Conservation (phyloP, 169 alveolate species). For the Plasmodium malariae region DNA sequence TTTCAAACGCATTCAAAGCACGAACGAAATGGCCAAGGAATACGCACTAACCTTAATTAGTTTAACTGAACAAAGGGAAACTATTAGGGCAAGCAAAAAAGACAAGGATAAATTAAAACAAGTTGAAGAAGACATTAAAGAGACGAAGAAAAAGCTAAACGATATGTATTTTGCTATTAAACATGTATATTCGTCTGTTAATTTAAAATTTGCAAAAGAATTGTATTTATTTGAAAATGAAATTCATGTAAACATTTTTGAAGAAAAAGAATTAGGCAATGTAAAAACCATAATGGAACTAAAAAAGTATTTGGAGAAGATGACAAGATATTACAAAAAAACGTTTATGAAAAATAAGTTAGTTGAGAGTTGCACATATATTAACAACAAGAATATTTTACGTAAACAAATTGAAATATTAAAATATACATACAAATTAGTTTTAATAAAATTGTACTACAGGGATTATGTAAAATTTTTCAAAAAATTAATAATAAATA, state of each 20-base stretch:
- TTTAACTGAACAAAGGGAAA: constrained; percentile 10
- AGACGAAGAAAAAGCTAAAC: background rate
- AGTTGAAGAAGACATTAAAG: constrained; percentile 6
- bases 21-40: background rate
- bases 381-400: constrained; percentile 12
- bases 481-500: background rate
- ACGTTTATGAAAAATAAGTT: constrained; percentile 7
- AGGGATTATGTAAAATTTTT: constrained; percentile 10
- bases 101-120: background rate
- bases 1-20: background rate
- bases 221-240: constrained; percentile 11
- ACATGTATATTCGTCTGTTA: constrained; percentile 17
- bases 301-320: constrained; percentile 2
- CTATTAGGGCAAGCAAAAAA: background rate
- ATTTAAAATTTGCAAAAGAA: constrained; percentile 17
- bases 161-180: background rate
- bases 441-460: constrained; percentile 18
- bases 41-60: constrained; percentile 1
- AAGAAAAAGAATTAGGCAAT: background rate
- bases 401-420: constrained; percentile 41
- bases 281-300: constrained; percentile 18
- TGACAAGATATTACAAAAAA: constrained; percentile 13
- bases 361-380: background rate
- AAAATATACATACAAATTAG: background rate
- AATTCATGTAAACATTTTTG: background rate